A percentile compares a stretch with the other conserved stretches of the same genome.
phyloP scores from a whole-genome alignment of 2,329 filamentous ascomycete species.

The Ciborinia camelliae region DNA sequence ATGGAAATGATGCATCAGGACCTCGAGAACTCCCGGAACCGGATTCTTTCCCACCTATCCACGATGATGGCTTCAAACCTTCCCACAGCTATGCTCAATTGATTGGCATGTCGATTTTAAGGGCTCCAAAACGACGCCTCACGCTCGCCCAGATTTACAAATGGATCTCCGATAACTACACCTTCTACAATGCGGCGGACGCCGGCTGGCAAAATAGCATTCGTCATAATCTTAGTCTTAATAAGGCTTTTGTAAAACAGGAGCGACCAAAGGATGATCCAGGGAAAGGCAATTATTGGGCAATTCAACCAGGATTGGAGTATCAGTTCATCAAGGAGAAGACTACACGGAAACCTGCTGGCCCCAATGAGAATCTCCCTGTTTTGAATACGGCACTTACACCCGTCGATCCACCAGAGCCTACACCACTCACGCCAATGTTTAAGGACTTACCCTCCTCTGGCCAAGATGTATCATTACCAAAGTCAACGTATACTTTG shows the following conservation, averaged over 20 bases:
- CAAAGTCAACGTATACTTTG: constrained; percentile 26
- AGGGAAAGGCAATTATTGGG: constrained; percentile 97
- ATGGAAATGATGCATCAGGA: constrained; percentile 49
- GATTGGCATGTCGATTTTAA: constrained; percentile 94
- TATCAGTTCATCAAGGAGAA: constrained; percentile 87
- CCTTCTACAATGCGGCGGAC: constrained; percentile 80
- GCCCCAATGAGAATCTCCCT: constrained; percentile 51
- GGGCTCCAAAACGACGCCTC: constrained; percentile 76
- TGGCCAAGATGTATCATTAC: constrained; percentile 28
- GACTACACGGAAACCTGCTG: constrained; percentile 57
- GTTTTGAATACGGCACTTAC: constrained; percentile 29
- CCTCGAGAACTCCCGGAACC: constrained; percentile 38
- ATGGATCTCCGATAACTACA: constrained; percentile 96
- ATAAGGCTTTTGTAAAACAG: constrained; percentile 95
- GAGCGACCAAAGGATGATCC: constrained; percentile 95
- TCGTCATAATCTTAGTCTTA: constrained; percentile 92
- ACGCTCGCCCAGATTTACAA: constrained; percentile 97
- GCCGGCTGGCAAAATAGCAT: constrained; percentile 99
- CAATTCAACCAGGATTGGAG: constrained; percentile 86
- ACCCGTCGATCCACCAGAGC: constrained; percentile 28
- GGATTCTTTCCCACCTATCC: constrained; percentile 70
- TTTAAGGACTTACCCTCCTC: constrained; percentile 33
- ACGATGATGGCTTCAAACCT: constrained; percentile 86
- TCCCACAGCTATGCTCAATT: constrained; percentile 90
- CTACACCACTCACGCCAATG: constrained; percentile 23